phyloP scores from a whole-genome alignment of 176 grass and related monocot genomes.

The Echinochloa phyllopogon region DNA sequence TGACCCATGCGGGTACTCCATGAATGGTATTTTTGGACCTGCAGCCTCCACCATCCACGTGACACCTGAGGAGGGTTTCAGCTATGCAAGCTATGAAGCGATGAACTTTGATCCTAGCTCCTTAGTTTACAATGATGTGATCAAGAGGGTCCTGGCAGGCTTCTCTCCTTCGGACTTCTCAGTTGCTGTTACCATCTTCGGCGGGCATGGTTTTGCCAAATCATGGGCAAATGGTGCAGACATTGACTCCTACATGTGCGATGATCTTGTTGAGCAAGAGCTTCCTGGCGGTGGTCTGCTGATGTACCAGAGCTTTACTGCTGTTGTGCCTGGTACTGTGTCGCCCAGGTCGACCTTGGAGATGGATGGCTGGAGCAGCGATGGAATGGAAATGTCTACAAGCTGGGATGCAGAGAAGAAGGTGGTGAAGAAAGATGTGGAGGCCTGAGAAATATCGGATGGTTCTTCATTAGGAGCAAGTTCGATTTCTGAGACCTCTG shows the following conservation, averaged over 20 bases:
- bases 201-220: conserved; percentile 53
- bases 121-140: conserved; percentile 58
- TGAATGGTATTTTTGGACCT: conserved; percentile 71
- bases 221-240: conserved; percentile 63
- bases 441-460: conserved; percentile 26
- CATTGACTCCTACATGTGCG: conserved; percentile 47
- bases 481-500: conserved; percentile 46
- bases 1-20: conserved; percentile 86
- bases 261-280: conserved; percentile 61
- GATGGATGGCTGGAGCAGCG: conserved; percentile 58
- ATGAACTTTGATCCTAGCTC: conserved; percentile 70
- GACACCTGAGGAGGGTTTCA: conserved; percentile 87
- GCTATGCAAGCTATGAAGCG: conserved; percentile 93
- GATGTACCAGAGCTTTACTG: conserved; percentile 80
- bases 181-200: conserved; percentile 80
- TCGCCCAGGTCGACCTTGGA: conserved; percentile 69
- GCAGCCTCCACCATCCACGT: conserved; percentile 79
- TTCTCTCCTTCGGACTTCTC: conserved; percentile 74
- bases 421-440: conserved; percentile 25
- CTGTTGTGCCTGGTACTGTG: conserved; percentile 26
- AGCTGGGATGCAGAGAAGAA: conserved; percentile 36
- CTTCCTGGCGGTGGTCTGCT: conserved; percentile 66
- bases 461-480: conserved; percentile 27
- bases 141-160: conserved; percentile 66
- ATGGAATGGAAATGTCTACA: conserved; percentile 33